Evolutionary conservation across 129 eudicot genomes (phyloP).

Genomic region (sunflower (Helianthus annuus)): DNA sequence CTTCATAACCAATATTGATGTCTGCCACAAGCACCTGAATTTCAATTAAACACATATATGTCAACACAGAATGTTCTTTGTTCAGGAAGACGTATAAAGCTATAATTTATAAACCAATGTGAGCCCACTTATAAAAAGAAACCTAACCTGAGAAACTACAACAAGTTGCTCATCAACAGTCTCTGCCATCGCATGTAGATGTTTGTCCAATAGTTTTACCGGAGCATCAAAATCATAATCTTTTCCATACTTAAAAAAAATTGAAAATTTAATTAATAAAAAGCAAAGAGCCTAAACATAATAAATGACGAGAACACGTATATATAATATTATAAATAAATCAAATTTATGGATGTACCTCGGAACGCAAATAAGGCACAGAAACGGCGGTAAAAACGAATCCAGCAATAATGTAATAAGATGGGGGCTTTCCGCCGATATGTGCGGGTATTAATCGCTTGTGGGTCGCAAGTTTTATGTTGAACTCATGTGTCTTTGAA

Average conservation of each 20-base stretch:
- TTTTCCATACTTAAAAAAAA: slow-evolving; percentile 54
- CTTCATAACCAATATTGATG: slow-evolving; percentile 62
- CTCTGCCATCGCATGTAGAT: slow-evolving; percentile 60
- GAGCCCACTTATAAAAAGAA: background rate
- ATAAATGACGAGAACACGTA: background rate
- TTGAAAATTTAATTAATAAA: background rate
- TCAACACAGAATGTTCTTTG: background rate
- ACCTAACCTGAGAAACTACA: slow-evolving; percentile 43
- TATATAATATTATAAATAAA: background rate
- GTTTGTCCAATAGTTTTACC: slow-evolving; percentile 61
- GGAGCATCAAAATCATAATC: slow-evolving; percentile 69
- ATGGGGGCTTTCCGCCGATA: slow-evolving; percentile 52
- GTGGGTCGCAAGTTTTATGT: slow-evolving; percentile 57
- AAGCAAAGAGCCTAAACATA: background rate
- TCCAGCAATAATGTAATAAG: slow-evolving; percentile 62
- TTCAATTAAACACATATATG: background rate
- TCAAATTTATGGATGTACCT: slow-evolving; percentile 29
- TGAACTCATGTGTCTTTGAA: slow-evolving; percentile 47
- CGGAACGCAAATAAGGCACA: slow-evolving; percentile 64
- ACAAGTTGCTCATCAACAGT: slow-evolving; percentile 60
- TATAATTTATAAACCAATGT: background rate
- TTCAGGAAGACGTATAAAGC: background rate
- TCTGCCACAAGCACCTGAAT: slow-evolving; percentile 63
- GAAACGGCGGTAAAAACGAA: slow-evolving; percentile 59
- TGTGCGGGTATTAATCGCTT: slow-evolving; percentile 61